Conservation (phyloP, 1,284 basidiomycete species). For the Irpex lacteus region DNA sequence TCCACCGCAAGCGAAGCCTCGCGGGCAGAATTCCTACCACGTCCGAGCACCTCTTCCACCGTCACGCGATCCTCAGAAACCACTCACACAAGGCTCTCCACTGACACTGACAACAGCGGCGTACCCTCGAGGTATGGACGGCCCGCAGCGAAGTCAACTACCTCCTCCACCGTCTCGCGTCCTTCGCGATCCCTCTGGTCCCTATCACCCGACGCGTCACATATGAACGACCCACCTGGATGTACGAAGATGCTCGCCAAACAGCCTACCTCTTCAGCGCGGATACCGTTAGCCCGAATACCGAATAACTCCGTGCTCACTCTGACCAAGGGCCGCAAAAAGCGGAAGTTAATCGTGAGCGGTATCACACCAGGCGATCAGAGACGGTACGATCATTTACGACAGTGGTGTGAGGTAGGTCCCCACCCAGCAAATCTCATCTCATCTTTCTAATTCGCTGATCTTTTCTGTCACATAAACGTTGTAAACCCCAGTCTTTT, state of each 20-base stretch:
- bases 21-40: slow-evolving; percentile 11
- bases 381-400: slow-evolving; percentile 34
- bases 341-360: slow-evolving; percentile 37
- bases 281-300: slow-evolving; percentile 26
- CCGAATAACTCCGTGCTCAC: slow-evolving; percentile 18
- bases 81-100: slow-evolving; percentile 35
- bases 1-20: not conserved
- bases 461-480: slow-evolving; percentile 5
- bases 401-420: slow-evolving; percentile 71
- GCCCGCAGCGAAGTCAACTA: slow-evolving; percentile 18
- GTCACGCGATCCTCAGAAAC: slow-evolving; percentile 52
- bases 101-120: slow-evolving; percentile 40
- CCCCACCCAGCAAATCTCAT: not conserved
- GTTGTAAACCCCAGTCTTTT: slow-evolving; percentile 49
- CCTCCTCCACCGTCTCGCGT: slow-evolving; percentile 34
- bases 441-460: not conserved
- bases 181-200: slow-evolving; percentile 40
- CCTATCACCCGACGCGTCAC: slow-evolving; percentile 36
- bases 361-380: slow-evolving; percentile 35
- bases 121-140: slow-evolving; percentile 43
- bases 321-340: slow-evolving; percentile 27
- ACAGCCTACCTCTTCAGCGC: slow-evolving; percentile 18
- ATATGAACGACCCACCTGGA: slow-evolving; percentile 35
- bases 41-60: slow-evolving; percentile 23
- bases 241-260: slow-evolving; percentile 27